Evolutionary conservation across 2,329 filamentous ascomycete genomes (phyloP), one percentile per base, ranked within the genome.

Genomic region (Shiraia sp.): DNA sequence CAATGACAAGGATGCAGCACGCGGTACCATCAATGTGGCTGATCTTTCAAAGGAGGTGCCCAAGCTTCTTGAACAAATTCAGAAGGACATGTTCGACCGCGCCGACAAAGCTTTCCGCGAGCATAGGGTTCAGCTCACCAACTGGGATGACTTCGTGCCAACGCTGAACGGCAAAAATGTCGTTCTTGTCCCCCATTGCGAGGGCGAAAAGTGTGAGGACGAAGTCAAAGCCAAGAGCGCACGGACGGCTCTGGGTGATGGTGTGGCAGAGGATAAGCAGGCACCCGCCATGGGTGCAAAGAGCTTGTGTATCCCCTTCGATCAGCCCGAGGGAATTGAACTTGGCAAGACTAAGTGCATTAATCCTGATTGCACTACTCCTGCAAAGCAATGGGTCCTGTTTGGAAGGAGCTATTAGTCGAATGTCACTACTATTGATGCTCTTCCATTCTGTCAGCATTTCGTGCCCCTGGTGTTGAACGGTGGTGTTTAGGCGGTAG

Each of bases 141-240:
- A 91, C 55, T 99, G 93, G 93, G 85, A 89, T 27, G 86, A 96
- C 38, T 95, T 99, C 41, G 82, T 93, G 32, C 92, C 93, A 6
- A 84, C 89, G 1, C 82, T 99, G 28, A 93, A 99, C 71, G 77
- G 81, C 66, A 95, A 95, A 81, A 96, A 97, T 65, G 85, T 97
- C 30, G 85, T 95, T 30, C 76, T 97, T 46, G 95, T 97, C 53
- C 92, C 92, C 38, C 88, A 90, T 77, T 99, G 95, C 68, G 77
- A 91, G 49, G 87, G 82, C 10, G 82, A 82, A 46, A 83, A 88
- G 68, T 97, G 92, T 65, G 92, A 96, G 73, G 92, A 96, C 61
- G 83, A 89, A 70, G 90, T 97, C 76, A 97, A 97, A 81, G 90
- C 95, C 42, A 79, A 91, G 66, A 95, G 89, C 50, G 89, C 87